Conservation (phyloP, 148 eudicot genomes). For the Rhododendron simsii region DNA sequence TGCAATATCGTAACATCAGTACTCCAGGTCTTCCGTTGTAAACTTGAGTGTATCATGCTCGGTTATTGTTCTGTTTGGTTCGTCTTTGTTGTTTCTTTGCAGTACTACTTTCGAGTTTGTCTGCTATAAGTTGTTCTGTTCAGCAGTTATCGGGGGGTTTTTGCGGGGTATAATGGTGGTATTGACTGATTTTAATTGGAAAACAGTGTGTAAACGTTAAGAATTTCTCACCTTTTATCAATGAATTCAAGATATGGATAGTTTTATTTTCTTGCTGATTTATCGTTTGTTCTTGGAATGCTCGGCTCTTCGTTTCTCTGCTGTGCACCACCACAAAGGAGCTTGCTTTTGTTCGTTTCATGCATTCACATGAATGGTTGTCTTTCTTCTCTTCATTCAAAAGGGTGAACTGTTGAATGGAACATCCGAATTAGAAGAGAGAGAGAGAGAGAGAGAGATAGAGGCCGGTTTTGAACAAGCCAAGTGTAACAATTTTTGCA, state of each 20-base stretch:
- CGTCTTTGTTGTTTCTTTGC: conserved; percentile 2
- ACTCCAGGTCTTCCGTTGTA: background rate
- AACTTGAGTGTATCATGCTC: background rate
- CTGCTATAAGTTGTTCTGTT: conserved; percentile 6
- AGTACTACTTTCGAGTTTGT: background rate
- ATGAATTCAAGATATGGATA: conserved; percentile 4
- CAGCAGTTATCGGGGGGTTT: background rate
- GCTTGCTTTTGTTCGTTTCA: background rate
- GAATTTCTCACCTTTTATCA: background rate
- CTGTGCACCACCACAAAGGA: background rate
- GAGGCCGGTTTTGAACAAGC: background rate
- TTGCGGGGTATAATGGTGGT: background rate
- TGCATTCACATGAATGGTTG: background rate
- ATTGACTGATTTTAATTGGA: conserved; percentile 2
- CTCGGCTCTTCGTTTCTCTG: background rate
- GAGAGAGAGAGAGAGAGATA: too few species aligned
- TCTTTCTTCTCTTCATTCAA: background rate
- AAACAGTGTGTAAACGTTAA: background rate
- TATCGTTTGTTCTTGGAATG: background rate
- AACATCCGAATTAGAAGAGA: background rate
- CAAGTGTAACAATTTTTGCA: background rate
- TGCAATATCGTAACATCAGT: background rate
- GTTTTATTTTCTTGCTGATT: background rate
- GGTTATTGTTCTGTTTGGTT: background rate
- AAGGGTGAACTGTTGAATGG: background rate